Evolutionary conservation across 345 rosid genomes (phyloP).

Genomic region (Gossypium mustelinum): DNA sequence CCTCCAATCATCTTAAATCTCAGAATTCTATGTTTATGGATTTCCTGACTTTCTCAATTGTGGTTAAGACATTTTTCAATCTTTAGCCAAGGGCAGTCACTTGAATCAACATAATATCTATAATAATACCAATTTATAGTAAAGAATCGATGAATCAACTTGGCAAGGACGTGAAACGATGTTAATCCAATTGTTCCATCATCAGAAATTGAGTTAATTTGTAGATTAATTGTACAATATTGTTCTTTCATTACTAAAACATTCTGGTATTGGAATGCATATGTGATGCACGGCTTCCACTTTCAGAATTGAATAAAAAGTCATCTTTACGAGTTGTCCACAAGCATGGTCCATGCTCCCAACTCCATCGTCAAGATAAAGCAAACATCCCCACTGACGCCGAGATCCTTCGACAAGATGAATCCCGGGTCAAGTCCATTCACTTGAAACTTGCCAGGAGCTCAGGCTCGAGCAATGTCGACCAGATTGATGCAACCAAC

Average conservation of each 20-base stretch:
- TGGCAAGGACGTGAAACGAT: neutral
- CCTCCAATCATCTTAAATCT: too few species aligned
- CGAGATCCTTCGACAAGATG: slow-evolving; percentile 54
- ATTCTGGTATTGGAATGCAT: neutral
- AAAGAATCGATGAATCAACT: neutral
- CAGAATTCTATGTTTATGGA: too few species aligned
- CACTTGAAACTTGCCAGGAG: slow-evolving; percentile 38
- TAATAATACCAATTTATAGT: neutral
- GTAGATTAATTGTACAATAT: too few species aligned
- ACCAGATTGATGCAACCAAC: slow-evolving; percentile 26
- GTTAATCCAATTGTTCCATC: neutral
- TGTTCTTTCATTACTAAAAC: neutral
- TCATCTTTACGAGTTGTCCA: slow-evolving; percentile 57
- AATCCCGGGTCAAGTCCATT: slow-evolving; percentile 57
- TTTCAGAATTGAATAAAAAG: slow-evolving; percentile 28
- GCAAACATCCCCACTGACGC: slow-evolving; percentile 29
- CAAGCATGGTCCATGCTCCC: slow-evolving; percentile 66
- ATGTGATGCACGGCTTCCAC: neutral
- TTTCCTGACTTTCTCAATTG: neutral
- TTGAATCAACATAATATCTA: neutral
- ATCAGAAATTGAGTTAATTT: neutral
- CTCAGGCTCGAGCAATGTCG: slow-evolving; percentile 14
- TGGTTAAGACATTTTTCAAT: neutral
- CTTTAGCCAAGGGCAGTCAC: neutral
- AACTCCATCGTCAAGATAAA: slow-evolving; percentile 12